Evolutionary conservation across 2,329 filamentous ascomycete species (phyloP), one percentile per base, ranked within the genome.

Genomic region (Colletotrichum paranaense): DNA sequence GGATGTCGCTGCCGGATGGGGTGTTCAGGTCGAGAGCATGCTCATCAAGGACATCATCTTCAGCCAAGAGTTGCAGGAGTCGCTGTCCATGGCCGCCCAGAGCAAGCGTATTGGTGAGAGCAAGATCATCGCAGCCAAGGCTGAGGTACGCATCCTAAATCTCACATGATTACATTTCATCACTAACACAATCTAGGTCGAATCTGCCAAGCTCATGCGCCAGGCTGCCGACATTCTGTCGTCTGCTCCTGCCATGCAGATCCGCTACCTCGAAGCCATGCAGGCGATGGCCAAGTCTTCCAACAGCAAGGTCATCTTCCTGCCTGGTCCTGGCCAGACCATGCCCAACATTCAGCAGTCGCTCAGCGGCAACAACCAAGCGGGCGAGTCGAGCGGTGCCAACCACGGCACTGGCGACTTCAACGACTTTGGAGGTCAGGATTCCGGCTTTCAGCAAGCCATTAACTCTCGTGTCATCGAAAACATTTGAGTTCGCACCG

Each of bases 21-120:
- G 97, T 85, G 96, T 98, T 8, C 92, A 94, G 80, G 97, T 98
- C 72, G 97, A 98, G 88, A 95, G 93, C 80, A 99, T 99, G 96
- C 92, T 99, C 77, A 96, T 99, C 90, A 98, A 99, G 87, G 97
- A 99, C 84, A 97, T 99, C 81, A 94, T 98, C 82, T 99, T 99
- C 90, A 95, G 92, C 85, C 92, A 95, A 80, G 97, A 98, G 78
- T 89, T 99, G 57, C 97, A 99, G 85, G 96, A 98, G 80, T 97
- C 94, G 22, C 91, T 99, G 62, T 97, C 94, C 81, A 98, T 99
- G 97, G 97, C 97, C 52, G 97, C 97, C 4, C 97, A 99, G 89
- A 95, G 93, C 87, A 98, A 98, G 93, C 93, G 97, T 78, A 98
- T 98, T 70, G 97, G 97, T 86, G 97, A 99, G 85, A 95, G 93